These are phyloP conservation scores for Polygonum maritimum DNA, from an alignment of 148 eudicot species.

Conservation along the genomic window DNA sequence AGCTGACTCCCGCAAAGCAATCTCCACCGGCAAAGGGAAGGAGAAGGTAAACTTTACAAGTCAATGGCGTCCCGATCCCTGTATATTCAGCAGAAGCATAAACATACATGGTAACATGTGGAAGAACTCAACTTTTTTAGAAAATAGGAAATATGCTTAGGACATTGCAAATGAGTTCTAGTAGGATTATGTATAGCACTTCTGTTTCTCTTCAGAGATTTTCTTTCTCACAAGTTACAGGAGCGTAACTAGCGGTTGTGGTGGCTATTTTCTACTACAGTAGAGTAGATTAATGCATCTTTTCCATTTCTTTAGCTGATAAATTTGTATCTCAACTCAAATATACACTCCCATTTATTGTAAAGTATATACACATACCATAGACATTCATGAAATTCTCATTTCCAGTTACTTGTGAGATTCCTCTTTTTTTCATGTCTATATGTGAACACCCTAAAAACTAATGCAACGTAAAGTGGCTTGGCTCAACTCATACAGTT, in stretches of 20 bases:
- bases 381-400: not conserved
- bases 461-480: not conserved
- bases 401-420: not conserved
- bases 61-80: not conserved
- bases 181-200: not conserved
- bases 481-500: not conserved
- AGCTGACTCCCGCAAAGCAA: constrained; percentile 64
- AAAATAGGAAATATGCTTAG: not conserved
- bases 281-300: not conserved
- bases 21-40: constrained; percentile 28
- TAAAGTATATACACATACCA: not conserved
- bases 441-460: not conserved
- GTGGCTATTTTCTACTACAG: not conserved
- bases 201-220: not conserved
- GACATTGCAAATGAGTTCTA: not conserved
- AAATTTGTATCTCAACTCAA: not conserved
- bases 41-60: constrained; percentile 15
- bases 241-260: not conserved
- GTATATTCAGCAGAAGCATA: not conserved
- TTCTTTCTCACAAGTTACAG: not conserved
- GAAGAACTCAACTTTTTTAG: not conserved
- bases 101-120: not conserved
- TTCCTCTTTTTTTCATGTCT: no score
- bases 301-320: not conserved
- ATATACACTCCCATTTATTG: not conserved